Conservation (phyloP, 768 basidiomycete genomes). For the Pholiota molesta region DNA sequence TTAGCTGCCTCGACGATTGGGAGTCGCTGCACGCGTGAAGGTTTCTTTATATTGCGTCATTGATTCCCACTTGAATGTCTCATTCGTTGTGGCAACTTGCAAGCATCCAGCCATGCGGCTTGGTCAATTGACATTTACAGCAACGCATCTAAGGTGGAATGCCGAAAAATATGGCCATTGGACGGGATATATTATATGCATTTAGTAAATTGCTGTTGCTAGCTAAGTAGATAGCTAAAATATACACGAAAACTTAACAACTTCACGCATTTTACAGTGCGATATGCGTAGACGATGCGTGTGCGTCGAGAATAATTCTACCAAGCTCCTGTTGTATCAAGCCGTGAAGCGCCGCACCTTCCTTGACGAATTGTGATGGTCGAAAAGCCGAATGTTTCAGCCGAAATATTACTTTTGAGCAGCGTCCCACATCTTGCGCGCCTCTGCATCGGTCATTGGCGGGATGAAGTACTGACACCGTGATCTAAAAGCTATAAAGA, state of each 20-base stretch:
- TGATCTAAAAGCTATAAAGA: conserved; percentile 64
- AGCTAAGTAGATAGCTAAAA: no score
- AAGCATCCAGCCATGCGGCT: background rate
- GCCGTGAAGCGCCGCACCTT: background rate
- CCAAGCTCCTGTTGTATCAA: background rate
- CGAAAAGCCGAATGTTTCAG: background rate
- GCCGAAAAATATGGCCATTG: no score
- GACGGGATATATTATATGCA: background rate
- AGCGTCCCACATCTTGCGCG: conserved; percentile 37
- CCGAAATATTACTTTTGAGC: conserved; percentile 22
- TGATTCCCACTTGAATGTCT: conserved; percentile 24
- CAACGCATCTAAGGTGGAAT: background rate
- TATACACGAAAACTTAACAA: background rate
- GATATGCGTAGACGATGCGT: no score
- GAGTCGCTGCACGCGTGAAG: background rate
- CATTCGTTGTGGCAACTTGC: background rate
- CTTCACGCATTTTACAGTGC: no score
- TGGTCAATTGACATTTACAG: background rate
- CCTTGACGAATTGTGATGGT: background rate
- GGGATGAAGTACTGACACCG: conserved; percentile 82
- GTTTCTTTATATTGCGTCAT: conserved; percentile 29
- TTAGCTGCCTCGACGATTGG: background rate
- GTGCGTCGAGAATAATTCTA: no score
- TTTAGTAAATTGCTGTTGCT: background rate
- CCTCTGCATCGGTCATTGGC: conserved; percentile 59